These are phyloP conservation scores for Plasmodium billcollinsi DNA, from an alignment of 169 alveolate genomes.

Conservation along the genomic window DNA sequence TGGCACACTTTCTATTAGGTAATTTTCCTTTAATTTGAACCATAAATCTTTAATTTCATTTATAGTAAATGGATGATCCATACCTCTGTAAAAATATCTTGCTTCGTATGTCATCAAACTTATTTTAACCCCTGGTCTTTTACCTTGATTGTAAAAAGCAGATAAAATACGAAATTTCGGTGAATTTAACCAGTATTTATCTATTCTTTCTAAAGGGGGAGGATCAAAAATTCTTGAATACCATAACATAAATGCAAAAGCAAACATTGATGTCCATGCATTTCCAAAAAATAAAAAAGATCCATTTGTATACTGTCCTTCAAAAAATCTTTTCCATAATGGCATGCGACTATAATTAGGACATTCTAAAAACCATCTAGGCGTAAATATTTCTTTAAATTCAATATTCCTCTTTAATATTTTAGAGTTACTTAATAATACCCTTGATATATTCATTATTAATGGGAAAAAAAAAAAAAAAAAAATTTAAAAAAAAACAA, in stretches of 20 bases:
- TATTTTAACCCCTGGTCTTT: slow-evolving; percentile 90
- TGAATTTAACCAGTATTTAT: slow-evolving; percentile 90
- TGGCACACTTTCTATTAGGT: slow-evolving; percentile 86
- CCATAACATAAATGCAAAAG: slow-evolving; percentile 89
- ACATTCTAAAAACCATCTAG: slow-evolving; percentile 89
- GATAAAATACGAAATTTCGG: slow-evolving; percentile 89
- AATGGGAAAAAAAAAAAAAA: too few relatives aligned
- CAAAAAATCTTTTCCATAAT: slow-evolving; percentile 89
- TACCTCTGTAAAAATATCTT: slow-evolving; percentile 90
- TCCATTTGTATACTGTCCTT: slow-evolving; percentile 88
- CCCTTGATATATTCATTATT: slow-evolving; percentile 51
- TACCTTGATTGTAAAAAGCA: slow-evolving; percentile 91
- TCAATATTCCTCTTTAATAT: slow-evolving; percentile 80
- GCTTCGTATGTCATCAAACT: slow-evolving; percentile 89
- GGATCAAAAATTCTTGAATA: slow-evolving; percentile 88
- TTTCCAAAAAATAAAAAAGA: slow-evolving; percentile 89
- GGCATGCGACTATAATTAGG: slow-evolving; percentile 90
- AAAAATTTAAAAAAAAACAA: too few relatives aligned
- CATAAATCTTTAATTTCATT: slow-evolving; percentile 90
- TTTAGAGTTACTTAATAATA: slow-evolving; percentile 20
- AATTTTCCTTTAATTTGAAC: slow-evolving; percentile 89
- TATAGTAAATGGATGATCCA: slow-evolving; percentile 90
- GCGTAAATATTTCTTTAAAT: slow-evolving; percentile 83
- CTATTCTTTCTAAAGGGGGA: slow-evolving; percentile 91
- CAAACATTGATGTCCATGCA: slow-evolving; percentile 91